Evolutionary conservation across 73 alveolate species (phyloP).

Genomic region (Paramecium bursaria): DNA sequence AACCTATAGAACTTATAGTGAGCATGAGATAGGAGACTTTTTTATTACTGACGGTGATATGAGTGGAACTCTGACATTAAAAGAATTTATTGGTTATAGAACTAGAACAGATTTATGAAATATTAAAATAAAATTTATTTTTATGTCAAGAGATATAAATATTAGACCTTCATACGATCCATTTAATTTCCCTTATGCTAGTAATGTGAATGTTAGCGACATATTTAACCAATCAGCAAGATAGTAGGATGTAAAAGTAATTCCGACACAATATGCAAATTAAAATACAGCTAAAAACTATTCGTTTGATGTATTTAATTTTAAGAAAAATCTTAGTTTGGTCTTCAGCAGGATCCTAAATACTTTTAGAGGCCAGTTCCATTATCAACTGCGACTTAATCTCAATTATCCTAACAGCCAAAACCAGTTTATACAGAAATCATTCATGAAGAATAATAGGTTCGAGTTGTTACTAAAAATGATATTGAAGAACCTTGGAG

Average conservation of each 20-base stretch:
- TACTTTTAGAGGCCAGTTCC: not conserved
- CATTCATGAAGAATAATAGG: constrained; percentile 15
- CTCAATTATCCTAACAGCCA: not conserved
- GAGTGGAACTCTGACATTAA: no score
- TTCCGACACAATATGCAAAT: constrained; percentile 23
- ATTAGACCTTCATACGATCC: constrained; percentile 16
- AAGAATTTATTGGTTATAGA: no score
- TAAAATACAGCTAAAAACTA: constrained; percentile 9
- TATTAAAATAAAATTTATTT: no score
- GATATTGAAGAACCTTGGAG: constrained; percentile 61
- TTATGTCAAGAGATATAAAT: no score
- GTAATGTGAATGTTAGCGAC: not conserved
- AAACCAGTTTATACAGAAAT: constrained; percentile 11
- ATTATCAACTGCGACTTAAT: not conserved
- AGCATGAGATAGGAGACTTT: no score
- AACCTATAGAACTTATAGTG: no score
- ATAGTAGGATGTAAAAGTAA: not conserved
- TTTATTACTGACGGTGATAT: no score
- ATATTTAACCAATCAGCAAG: not conserved
- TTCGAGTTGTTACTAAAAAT: constrained; percentile 7
- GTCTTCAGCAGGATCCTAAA: not conserved
- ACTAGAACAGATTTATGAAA: no score
- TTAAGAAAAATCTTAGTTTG: not conserved
- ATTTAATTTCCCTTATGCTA: not conserved
- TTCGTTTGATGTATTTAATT: constrained; percentile 21